Conservation (phyloP, 345 rosid species). For the Eucalyptus regnans region DNA sequence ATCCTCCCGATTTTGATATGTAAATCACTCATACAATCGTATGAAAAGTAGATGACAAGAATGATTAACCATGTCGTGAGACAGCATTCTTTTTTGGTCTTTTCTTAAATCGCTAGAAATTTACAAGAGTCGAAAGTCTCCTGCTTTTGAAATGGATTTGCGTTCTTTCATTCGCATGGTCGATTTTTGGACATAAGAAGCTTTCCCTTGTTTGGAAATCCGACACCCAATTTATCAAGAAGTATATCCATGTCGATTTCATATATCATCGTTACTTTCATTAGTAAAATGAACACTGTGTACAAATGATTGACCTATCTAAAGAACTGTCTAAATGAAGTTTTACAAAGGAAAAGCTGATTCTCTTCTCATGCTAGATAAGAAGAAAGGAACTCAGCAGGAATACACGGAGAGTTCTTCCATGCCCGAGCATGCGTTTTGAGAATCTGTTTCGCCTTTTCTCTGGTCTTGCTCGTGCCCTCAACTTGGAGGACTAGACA, state of each 20-base stretch:
- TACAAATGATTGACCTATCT: neutral
- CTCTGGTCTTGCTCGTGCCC: conserved; percentile 28
- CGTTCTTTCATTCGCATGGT: neutral
- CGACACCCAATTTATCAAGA: neutral
- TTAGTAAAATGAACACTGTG: neutral
- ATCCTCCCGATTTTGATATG: neutral
- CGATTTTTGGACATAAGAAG: neutral
- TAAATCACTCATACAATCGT: neutral
- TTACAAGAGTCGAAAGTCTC: neutral
- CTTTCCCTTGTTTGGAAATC: neutral
- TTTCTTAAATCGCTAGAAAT: neutral
- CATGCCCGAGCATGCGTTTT: conserved; percentile 55
- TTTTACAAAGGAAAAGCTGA: neutral
- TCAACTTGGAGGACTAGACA: conserved; percentile 56
- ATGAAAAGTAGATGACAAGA: neutral
- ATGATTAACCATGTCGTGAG: neutral
- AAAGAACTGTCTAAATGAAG: neutral
- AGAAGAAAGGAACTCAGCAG: conserved; percentile 13
- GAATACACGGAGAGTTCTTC: conserved; percentile 55
- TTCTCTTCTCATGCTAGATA: conserved; percentile 10
- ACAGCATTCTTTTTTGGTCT: neutral
- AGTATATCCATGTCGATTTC: neutral
- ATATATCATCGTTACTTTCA: neutral
- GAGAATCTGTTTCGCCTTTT: conserved; percentile 56
- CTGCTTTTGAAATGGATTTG: neutral